Percentiles rank a stretch among this genome's conserved stretches.
These are phyloP conservation scores for Backusella australiensis DNA, from an alignment of 192 early-diverging fungal genomes.

Conservation along the genomic window DNA sequence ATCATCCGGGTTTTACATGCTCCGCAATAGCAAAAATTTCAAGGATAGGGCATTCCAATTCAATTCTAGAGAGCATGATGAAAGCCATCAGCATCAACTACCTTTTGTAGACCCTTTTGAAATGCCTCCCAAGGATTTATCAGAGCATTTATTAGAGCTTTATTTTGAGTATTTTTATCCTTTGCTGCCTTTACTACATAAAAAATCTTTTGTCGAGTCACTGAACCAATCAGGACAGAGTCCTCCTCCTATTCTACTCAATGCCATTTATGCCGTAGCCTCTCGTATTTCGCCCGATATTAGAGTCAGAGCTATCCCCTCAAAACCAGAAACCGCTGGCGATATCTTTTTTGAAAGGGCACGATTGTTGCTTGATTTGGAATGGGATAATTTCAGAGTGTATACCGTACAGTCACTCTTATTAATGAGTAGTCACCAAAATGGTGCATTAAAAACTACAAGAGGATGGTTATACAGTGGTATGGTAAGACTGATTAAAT, in stretches of 20 bases:
- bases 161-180: slow-evolving; percentile 72
- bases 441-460: slow-evolving; percentile 28
- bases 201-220: slow-evolving; percentile 53
- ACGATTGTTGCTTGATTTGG: slow-evolving; percentile 30
- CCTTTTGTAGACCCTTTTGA: slow-evolving; percentile 40
- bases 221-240: neutral
- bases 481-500: slow-evolving; percentile 18
- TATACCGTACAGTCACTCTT: slow-evolving; percentile 34
- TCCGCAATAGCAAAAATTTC: slow-evolving; percentile 55
- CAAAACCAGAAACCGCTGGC: slow-evolving; percentile 48
- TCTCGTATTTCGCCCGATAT: slow-evolving; percentile 45
- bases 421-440: slow-evolving; percentile 35
- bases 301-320: slow-evolving; percentile 42
- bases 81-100: neutral
- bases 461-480: slow-evolving; percentile 39
- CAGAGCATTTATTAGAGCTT: slow-evolving; percentile 54
- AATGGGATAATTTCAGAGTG: slow-evolving; percentile 34
- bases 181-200: slow-evolving; percentile 66
- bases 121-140: slow-evolving; percentile 60
- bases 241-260: slow-evolving; percentile 45
- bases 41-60: slow-evolving; percentile 41
- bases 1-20: slow-evolving; percentile 71
- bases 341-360: slow-evolving; percentile 53
- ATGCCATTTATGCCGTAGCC: slow-evolving; percentile 46
- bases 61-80: slow-evolving; percentile 7